These are phyloP conservation scores for Penicillium argentinense DNA, from an alignment of 495 filamentous ascomycete genomes.

Conservation along the genomic window DNA sequence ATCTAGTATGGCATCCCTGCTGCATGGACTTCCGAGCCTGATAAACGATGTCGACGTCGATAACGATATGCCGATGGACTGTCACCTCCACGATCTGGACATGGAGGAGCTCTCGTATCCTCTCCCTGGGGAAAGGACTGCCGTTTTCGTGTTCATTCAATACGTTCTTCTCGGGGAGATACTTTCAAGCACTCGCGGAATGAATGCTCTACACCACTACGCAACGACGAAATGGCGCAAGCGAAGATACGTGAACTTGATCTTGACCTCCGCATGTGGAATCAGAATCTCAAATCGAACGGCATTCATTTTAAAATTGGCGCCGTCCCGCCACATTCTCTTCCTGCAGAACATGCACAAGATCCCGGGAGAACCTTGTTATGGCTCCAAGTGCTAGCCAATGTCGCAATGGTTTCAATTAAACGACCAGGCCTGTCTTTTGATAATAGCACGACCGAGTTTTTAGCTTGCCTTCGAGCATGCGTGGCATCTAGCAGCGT, in stretches of 20 bases:
- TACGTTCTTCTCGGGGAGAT: slow-evolving; percentile 5
- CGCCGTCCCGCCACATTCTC: not conserved
- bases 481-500: not conserved
- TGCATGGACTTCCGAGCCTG: slow-evolving; percentile 3
- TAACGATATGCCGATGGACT: slow-evolving; percentile 7
- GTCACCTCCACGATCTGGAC: slow-evolving; percentile 3
- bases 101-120: slow-evolving; percentile 1
- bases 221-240: slow-evolving; percentile 5
- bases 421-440: slow-evolving; percentile 8
- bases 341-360: not conserved
- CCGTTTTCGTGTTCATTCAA: slow-evolving; percentile 7
- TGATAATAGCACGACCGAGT: slow-evolving; percentile 4
- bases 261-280: slow-evolving; percentile 5
- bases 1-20: slow-evolving; percentile 2
- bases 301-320: slow-evolving; percentile 6
- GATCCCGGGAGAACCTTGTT: not conserved
- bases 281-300: slow-evolving; percentile 3
- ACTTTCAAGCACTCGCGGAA: slow-evolving; percentile 4
- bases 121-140: slow-evolving; percentile 5
- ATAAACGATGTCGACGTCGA: slow-evolving; percentile 10
- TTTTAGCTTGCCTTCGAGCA: slow-evolving; percentile 2
- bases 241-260: slow-evolving; percentile 5
- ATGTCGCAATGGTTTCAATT: slow-evolving; percentile 2
- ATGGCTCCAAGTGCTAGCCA: slow-evolving; percentile 8
- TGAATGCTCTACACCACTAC: slow-evolving; percentile 9